phyloP scores from a whole-genome alignment of 2,329 filamentous ascomycete genomes.

The Podosphaera fusca region DNA sequence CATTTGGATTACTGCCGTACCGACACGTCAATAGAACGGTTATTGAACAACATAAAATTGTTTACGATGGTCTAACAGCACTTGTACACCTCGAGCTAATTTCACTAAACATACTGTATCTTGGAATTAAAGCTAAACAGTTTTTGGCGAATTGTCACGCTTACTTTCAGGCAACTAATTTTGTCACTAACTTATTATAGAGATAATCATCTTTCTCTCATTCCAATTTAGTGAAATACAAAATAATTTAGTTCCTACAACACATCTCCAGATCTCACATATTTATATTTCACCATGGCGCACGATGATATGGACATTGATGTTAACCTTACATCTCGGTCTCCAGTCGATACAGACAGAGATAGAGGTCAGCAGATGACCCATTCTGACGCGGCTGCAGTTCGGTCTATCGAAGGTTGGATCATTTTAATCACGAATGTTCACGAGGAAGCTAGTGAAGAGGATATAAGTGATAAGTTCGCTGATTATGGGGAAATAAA shows the following conservation, averaged over 20 bases:
- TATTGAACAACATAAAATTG: too few species aligned
- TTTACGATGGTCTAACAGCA: too few species aligned
- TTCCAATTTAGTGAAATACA: not conserved
- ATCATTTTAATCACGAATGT: constrained; percentile 73
- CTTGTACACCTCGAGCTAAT: too few species aligned
- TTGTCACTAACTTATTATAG: not conserved
- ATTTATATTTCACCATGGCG: constrained; percentile 17
- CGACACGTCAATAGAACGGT: too few species aligned
- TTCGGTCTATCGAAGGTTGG: constrained; percentile 76
- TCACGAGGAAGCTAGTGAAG: constrained; percentile 69
- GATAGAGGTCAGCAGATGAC: constrained; percentile 48
- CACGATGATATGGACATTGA: constrained; percentile 24
- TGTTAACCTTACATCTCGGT: constrained; percentile 7
- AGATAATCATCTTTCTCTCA: not conserved
- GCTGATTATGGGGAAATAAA: constrained; percentile 71
- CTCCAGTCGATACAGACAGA: constrained; percentile 25
- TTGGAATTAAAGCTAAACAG: not conserved
- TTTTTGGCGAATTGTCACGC: not conserved
- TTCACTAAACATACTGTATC: too few species aligned
- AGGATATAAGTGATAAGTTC: constrained; percentile 61
- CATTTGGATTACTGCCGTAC: too few species aligned
- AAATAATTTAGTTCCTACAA: not conserved
- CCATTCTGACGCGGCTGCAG: constrained; percentile 49
- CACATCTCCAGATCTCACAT: too few species aligned
- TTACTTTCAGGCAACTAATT: not conserved